Base-by-base conservation (phyloP, 768 basidiomycete genomes). In the Panaeolus papilionaceus region DNA sequence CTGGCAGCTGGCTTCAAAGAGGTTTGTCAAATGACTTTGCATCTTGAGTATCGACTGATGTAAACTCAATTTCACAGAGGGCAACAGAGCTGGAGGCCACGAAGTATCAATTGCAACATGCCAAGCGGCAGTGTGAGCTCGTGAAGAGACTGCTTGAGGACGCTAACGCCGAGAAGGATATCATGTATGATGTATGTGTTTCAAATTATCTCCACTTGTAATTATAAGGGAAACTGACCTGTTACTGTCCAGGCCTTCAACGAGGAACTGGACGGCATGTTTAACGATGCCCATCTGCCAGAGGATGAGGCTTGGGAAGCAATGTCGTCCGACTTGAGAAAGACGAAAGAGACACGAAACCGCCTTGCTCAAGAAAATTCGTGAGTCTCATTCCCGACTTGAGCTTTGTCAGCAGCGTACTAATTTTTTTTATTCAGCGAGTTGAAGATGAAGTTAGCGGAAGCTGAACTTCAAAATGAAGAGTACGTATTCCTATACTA, bases 231-330 rank as follows among this genome's bases (percentile, higher is more conserved):
- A 63, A 8, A 10, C 38, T 8, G 23, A 33, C 39, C 20, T 64
- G 40, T 63, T 51, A 63, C 61, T 12, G 63, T 1, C 8, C 69
- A 96, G 95, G 92, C 94, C 2, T 96, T 98, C 81, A 97, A 98
- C 76, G 94, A 95, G 75, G 95, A 97, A 76, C 84, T 98, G 38
- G 95, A 96, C 70, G 89, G 87, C 18, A 94, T 97, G 93, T 97
- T 90, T 78, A 91, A 92, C 63, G 94, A 96, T 67, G 88, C 87
- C 33, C 87, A 91, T 68, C 86, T 96, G 62, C 94, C 95, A 11
- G 88, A 89, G 23, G 88, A 90, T 61, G 93, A 95, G 72, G 94
- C 94, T 1, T 96, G 92, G 88, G 75, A 80, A n/a, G 90, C 91
- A 1, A 85, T 97, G 84, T 85, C 88, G 33, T 80, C 81, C 49